Conservation (phyloP, 139 green algal species). For the Astrephomene gubernaculifera region DNA sequence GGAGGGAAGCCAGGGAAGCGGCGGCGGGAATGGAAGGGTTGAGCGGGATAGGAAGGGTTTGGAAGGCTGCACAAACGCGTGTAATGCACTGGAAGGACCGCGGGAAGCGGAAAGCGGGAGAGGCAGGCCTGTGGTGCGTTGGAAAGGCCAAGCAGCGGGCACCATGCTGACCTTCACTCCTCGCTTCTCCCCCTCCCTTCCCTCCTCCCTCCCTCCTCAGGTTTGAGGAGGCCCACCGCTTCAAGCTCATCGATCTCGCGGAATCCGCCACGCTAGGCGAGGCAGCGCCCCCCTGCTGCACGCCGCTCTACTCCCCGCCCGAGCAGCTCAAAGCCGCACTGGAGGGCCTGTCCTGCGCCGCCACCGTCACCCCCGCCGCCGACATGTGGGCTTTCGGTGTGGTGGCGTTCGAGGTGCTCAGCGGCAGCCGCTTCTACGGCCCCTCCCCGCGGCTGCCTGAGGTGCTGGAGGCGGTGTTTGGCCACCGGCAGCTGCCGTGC, state of each 20-base stretch:
- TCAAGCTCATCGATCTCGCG: slow-evolving; percentile 41
- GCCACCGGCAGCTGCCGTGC: slow-evolving; percentile 18
- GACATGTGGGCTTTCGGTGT: slow-evolving; percentile 46
- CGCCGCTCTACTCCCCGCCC: slow-evolving; percentile 32
- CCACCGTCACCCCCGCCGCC: slow-evolving; percentile 9
- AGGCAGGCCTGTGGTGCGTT: too few relatives aligned
- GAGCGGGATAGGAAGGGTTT: neutral
- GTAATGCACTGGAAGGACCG: too few relatives aligned
- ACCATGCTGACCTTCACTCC: too few relatives aligned
- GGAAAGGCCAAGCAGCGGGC: too few relatives aligned
- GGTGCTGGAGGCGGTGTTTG: slow-evolving; percentile 40
- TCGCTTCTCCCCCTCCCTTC: too few relatives aligned
- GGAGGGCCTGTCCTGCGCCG: neutral
- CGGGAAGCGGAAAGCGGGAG: too few relatives aligned
- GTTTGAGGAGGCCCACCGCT: slow-evolving; percentile 37
- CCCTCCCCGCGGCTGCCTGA: neutral
- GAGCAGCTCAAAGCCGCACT: slow-evolving; percentile 33
- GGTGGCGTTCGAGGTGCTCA: slow-evolving; percentile 31
- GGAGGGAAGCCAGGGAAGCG: neutral
- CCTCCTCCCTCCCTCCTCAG: neutral
- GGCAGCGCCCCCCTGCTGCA: slow-evolving; percentile 29
- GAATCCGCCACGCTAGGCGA: neutral
- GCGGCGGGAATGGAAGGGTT: neutral
- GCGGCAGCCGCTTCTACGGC: slow-evolving; percentile 21
- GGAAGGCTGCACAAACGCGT: too few relatives aligned